Conservation (phyloP, 1,139 yeast species). For the Dujonia santamariae region DNA sequence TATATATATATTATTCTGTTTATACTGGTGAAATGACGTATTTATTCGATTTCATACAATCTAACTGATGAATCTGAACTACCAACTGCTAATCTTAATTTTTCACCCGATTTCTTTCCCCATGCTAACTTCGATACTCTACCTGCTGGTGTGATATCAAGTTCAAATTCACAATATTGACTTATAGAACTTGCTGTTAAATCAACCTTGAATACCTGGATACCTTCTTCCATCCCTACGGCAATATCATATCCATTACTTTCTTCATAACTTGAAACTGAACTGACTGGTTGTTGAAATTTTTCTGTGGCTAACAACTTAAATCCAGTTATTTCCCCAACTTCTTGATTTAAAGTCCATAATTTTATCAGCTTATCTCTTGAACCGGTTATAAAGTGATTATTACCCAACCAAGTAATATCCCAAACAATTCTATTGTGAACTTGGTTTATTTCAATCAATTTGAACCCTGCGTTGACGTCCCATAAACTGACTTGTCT, state of each 20-base stretch:
- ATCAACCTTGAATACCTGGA: constrained; percentile 25
- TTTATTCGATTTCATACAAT: constrained; percentile 37
- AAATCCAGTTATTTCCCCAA: constrained; percentile 21
- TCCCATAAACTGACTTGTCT: constrained; percentile 81
- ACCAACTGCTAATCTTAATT: constrained; percentile 54
- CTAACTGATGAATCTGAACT: constrained; percentile 71
- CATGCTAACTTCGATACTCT: constrained; percentile 49
- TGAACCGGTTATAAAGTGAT: constrained; percentile 72
- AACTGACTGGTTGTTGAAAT: constrained; percentile 61
- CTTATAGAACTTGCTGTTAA: constrained; percentile 21
- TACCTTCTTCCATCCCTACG: constrained; percentile 71
- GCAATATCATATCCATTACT: constrained; percentile 40
- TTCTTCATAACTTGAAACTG: constrained; percentile 43
- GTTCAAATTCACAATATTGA: constrained; percentile 28
- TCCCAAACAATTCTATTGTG: constrained; percentile 96
- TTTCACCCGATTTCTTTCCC: constrained; percentile 15
- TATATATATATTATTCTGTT: neutral
- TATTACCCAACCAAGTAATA: constrained; percentile 71
- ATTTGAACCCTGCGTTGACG: constrained; percentile 26
- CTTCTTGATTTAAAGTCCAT: constrained; percentile 49
- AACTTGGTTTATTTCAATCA: constrained; percentile 61
- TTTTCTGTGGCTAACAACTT: constrained; percentile 32
- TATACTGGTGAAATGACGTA: neutral
- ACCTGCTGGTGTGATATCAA: constrained; percentile 53
- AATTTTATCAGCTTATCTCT: constrained; percentile 78